Conservation (phyloP, 208 protist species). For the Spironucleus salmonicida region DNA sequence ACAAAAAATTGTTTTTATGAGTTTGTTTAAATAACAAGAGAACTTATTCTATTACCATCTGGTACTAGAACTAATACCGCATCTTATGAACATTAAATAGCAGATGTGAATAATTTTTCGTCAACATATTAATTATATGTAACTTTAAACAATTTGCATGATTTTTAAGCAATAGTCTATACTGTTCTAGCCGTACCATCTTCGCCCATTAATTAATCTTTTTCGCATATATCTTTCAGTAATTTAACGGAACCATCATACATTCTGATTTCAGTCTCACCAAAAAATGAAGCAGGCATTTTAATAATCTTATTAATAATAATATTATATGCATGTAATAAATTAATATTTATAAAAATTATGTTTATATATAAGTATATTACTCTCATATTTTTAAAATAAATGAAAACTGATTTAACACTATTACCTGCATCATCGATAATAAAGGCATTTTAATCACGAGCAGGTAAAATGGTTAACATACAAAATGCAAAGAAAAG, state of each 20-base stretch:
- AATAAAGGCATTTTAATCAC: no score
- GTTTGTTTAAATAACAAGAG: background rate
- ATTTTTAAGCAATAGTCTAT: background rate
- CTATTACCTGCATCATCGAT: no score
- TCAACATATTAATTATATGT: conserved; percentile 11
- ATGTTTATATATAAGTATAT: no score
- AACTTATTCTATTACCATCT: background rate
- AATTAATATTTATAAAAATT: no score
- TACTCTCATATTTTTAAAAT: no score
- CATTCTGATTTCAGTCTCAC: background rate
- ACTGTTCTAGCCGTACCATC: background rate
- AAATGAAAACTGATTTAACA: no score
- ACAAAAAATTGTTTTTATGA: background rate
- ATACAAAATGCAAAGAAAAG: no score
- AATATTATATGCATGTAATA: no score
- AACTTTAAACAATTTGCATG: background rate
- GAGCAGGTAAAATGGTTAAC: no score
- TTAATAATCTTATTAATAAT: no score
- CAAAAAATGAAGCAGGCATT: no score
- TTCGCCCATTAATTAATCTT: conserved; percentile 10
- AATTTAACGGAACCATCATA: background rate
- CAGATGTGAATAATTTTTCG: background rate
- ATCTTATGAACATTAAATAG: background rate
- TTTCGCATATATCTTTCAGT: background rate
- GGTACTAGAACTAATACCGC: conserved; percentile 1